These are phyloP conservation scores for Coemansia sp. DNA, from an alignment of 192 early-diverging fungal species.

Conservation along the genomic window DNA sequence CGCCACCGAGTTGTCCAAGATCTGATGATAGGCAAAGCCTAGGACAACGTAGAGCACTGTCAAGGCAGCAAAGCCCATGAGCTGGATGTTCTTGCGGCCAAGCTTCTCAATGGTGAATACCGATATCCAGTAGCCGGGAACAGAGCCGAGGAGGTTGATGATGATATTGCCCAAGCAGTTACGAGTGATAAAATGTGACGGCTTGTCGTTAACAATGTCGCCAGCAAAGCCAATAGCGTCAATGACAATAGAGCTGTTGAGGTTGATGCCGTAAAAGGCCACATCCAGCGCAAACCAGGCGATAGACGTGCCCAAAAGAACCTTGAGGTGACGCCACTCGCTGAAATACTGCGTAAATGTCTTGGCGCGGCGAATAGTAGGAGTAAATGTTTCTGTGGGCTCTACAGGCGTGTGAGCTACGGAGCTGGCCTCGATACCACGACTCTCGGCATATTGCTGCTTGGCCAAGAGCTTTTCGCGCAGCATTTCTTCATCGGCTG, in stretches of 20 bases:
- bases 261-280: constrained; percentile 76
- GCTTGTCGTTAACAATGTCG: constrained; percentile 10
- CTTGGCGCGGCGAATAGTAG: constrained; percentile 12
- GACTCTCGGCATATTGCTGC: constrained; percentile 13
- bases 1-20: constrained; percentile 52
- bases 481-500: constrained; percentile 51
- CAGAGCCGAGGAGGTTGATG: constrained; percentile 77
- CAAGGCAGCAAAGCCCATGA: constrained; percentile 76
- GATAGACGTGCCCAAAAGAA: constrained; percentile 69
- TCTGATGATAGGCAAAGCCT: constrained; percentile 68
- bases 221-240: constrained; percentile 62
- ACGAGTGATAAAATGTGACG: constrained; percentile 54
- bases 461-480: constrained; percentile 21
- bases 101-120: constrained; percentile 81
- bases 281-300: constrained; percentile 78
- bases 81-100: constrained; percentile 87
- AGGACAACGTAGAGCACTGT: constrained; percentile 71
- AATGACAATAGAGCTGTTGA: constrained; percentile 74
- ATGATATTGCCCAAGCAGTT: constrained; percentile 86
- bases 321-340: constrained; percentile 73
- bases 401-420: background rate
- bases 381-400: background rate
- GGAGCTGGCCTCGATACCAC: constrained; percentile 15
- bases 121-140: constrained; percentile 94
- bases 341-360: constrained; percentile 70